Conservation (phyloP, 768 basidiomycete genomes). For the Calocybe indica region DNA sequence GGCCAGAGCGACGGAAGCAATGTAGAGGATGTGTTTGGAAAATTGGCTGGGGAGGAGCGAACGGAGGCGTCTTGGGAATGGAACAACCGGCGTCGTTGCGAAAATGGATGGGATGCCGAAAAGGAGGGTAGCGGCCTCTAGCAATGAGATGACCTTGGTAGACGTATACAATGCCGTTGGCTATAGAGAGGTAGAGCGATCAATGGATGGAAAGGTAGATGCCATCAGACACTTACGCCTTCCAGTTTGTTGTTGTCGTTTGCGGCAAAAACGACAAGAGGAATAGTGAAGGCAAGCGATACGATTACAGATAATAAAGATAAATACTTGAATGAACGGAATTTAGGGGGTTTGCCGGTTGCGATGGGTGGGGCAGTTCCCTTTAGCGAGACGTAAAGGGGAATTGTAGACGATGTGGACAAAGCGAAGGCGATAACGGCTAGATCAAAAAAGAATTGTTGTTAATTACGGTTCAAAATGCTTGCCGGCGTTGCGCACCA, state of each 20-base stretch:
- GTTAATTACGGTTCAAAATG: slow-evolving; percentile 1
- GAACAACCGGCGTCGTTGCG: slow-evolving; percentile 47
- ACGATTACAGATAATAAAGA: slow-evolving; percentile 43
- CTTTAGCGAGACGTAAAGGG: slow-evolving; percentile 57
- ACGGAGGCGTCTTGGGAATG: slow-evolving; percentile 38
- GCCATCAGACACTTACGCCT: background rate
- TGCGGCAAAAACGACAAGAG: slow-evolving; percentile 50
- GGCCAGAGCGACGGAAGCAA: slow-evolving; percentile 37
- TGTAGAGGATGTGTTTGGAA: slow-evolving; percentile 36
- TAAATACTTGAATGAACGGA: slow-evolving; percentile 54
- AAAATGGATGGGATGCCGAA: slow-evolving; percentile 56
- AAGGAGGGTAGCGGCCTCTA: slow-evolving; percentile 47
- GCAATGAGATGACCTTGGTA: slow-evolving; percentile 29
- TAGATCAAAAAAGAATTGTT: slow-evolving; percentile 15
- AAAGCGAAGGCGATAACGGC: slow-evolving; percentile 62
- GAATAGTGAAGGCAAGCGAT: slow-evolving; percentile 47
- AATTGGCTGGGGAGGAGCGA: slow-evolving; percentile 36
- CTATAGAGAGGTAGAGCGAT: slow-evolving; percentile 3
- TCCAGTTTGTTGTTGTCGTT: slow-evolving; percentile 7
- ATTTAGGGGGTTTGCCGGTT: slow-evolving; percentile 37
- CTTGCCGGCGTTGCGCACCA: slow-evolving; percentile 36
- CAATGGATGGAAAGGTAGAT: slow-evolving; percentile 1
- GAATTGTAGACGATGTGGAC: slow-evolving; percentile 57
- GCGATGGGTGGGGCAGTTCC: slow-evolving; percentile 31
- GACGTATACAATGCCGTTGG: slow-evolving; percentile 1